phyloP scores from a whole-genome alignment of 306 rosid genomes.

The Cajanus cajan region DNA sequence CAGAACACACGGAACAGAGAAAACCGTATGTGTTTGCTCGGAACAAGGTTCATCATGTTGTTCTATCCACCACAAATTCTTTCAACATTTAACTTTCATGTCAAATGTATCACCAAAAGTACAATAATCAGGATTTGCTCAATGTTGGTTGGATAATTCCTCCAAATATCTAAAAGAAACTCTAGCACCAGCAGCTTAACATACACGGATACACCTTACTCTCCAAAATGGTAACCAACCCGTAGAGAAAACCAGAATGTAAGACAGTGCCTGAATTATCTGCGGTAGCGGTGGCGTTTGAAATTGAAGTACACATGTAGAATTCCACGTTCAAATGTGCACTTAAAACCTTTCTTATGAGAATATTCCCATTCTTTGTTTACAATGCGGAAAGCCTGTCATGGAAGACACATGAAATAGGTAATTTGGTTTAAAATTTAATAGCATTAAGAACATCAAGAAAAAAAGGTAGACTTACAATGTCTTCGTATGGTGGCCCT shows the following conservation, averaged over 20 bases:
- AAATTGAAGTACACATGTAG: constrained; percentile 86
- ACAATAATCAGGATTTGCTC: neutral
- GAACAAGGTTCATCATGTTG: neutral
- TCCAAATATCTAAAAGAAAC: neutral
- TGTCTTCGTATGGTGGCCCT: constrained; percentile 93
- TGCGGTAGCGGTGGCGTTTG: constrained; percentile 80
- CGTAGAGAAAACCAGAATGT: neutral
- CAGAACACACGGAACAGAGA: neutral
- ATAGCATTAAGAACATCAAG: neutral
- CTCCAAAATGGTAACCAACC: neutral
- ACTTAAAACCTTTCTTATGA: constrained; percentile 88
- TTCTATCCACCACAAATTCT: neutral
- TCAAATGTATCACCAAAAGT: neutral
- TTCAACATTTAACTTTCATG: constrained; percentile 17
- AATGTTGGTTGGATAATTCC: neutral
- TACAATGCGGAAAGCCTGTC: constrained; percentile 84
- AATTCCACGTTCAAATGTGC: constrained; percentile 91
- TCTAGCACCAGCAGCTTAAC: neutral
- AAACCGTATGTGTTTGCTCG: no score
- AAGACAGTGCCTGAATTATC: constrained; percentile 41
- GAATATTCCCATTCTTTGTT: constrained; percentile 97
- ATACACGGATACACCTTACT: neutral
- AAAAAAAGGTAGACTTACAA: constrained; percentile 52
- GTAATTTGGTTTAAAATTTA: neutral
- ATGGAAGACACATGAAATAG: neutral